A percentile compares a stretch with the other conserved stretches of the same genome.
These are phyloP conservation scores for Escovopsis sp. DNA, from an alignment of 2,329 filamentous ascomycete genomes.

Conservation along the genomic window DNA sequence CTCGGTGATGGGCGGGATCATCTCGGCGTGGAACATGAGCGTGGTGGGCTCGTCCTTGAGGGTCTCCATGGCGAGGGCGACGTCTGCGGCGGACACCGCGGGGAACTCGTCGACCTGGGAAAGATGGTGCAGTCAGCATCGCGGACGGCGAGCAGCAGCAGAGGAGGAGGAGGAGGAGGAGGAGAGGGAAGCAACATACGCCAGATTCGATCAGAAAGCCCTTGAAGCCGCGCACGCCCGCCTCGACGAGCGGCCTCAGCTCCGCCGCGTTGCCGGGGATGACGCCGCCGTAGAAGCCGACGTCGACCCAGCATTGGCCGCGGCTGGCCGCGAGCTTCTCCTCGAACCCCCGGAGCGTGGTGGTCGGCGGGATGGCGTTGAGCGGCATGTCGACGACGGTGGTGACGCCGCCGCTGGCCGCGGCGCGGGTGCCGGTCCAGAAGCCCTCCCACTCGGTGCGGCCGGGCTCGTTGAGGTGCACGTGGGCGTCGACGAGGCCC, in stretches of 20 bases:
- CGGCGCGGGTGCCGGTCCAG: conserved; percentile 83
- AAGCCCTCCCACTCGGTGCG: conserved; percentile 98
- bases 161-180: no score
- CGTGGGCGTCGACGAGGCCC: conserved; percentile 89
- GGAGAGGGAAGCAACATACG: conserved; percentile 34
- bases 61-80: conserved; percentile 63
- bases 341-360: conserved; percentile 65
- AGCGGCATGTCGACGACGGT: conserved; percentile 96
- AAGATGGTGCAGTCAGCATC: conserved; percentile 6
- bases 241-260: conserved; percentile 64
- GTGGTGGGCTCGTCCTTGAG: conserved; percentile 73
- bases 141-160: neutral
- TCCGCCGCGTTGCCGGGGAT: conserved; percentile 78
- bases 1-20: conserved; percentile 75
- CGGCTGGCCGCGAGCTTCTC: conserved; percentile 74
- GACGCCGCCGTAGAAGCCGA: conserved; percentile 95
- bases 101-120: conserved; percentile 84
- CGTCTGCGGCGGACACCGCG: conserved; percentile 67
- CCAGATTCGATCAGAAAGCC: conserved; percentile 95
- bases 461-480: conserved; percentile 93
- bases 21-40: conserved; percentile 98
- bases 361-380: conserved; percentile 93
- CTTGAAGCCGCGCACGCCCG: conserved; percentile 89
- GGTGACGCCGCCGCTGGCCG: conserved; percentile 89
- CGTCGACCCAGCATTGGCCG: conserved; percentile 93